Evolutionary conservation across 768 basidiomycete species (phyloP).

Genomic region (Tricholomella constricta): DNA sequence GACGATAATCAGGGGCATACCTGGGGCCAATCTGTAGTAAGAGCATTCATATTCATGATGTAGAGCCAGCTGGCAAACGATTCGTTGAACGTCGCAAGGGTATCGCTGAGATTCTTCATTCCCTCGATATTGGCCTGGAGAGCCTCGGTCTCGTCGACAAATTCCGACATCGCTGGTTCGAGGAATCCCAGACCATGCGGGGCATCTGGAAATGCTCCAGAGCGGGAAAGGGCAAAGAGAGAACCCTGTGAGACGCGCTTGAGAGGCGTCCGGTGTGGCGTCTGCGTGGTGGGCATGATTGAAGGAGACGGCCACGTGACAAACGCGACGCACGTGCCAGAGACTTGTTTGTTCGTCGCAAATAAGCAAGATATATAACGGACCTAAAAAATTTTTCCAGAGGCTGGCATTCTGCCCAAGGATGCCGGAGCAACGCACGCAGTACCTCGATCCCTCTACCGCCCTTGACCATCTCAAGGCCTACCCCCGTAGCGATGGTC

Average conservation of each 20-base stretch:
- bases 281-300: constrained; percentile 31
- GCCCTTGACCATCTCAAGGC: constrained; percentile 77
- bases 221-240: constrained; percentile 81
- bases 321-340: constrained; percentile 20
- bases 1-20: constrained; percentile 36
- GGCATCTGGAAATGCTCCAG: constrained; percentile 69
- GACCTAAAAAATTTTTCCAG: constrained; percentile 10
- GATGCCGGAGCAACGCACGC: constrained; percentile 16
- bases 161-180: constrained; percentile 80
- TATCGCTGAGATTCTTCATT: constrained; percentile 69
- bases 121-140: constrained; percentile 76
- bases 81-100: constrained; percentile 88
- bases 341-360: constrained; percentile 16
- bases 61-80: constrained; percentile 91
- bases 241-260: constrained; percentile 91
- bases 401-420: constrained; percentile 23
- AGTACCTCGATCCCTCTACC: constrained; percentile 63
- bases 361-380: constrained; percentile 17
- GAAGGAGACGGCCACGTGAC: constrained; percentile 13
- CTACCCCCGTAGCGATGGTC: constrained; percentile 78
- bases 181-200: constrained; percentile 86
- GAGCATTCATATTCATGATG: constrained; percentile 91
- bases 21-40: constrained; percentile 93
- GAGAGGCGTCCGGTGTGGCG: constrained; percentile 79
- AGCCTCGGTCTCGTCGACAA: constrained; percentile 85